These are phyloP conservation scores for Strobilomyces echinocephalus DNA, from an alignment of 768 basidiomycete species.

Conservation along the genomic window DNA sequence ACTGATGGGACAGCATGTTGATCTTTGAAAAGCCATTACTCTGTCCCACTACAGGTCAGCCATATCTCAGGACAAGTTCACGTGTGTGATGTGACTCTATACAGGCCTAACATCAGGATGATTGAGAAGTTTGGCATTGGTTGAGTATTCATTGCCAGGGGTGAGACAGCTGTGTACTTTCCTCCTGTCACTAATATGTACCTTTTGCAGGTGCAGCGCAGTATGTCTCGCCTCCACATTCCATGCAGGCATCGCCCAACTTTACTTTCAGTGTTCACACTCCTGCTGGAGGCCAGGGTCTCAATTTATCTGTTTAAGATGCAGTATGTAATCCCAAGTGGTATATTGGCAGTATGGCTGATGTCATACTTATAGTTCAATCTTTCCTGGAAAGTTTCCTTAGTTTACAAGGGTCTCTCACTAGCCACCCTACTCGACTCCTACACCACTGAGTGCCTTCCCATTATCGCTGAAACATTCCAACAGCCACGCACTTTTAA, in stretches of 20 bases:
- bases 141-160: too few relatives aligned
- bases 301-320: constrained; percentile 37
- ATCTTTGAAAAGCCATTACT: constrained; percentile 27
- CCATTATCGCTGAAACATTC: too few relatives aligned
- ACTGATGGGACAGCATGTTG: constrained; percentile 25
- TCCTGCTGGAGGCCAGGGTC: constrained; percentile 29
- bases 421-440: constrained; percentile 33
- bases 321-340: constrained; percentile 27
- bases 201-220: constrained; percentile 43
- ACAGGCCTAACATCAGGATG: too few relatives aligned
- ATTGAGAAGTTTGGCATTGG: too few relatives aligned
- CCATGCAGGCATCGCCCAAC: too few relatives aligned
- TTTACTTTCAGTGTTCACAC: constrained; percentile 10
- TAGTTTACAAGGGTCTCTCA: too few relatives aligned
- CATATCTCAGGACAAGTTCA: constrained; percentile 2
- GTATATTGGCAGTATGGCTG: background rate
- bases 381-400: constrained; percentile 42
- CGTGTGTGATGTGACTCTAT: too few relatives aligned
- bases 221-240: too few relatives aligned
- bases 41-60: constrained; percentile 28
- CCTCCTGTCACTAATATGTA: background rate
- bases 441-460: too few relatives aligned
- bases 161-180: background rate
- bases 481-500: too few relatives aligned
- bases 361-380: constrained; percentile 30